phyloP scores from a whole-genome alignment of 1,284 basidiomycete genomes.

The Trametes sp. region DNA sequence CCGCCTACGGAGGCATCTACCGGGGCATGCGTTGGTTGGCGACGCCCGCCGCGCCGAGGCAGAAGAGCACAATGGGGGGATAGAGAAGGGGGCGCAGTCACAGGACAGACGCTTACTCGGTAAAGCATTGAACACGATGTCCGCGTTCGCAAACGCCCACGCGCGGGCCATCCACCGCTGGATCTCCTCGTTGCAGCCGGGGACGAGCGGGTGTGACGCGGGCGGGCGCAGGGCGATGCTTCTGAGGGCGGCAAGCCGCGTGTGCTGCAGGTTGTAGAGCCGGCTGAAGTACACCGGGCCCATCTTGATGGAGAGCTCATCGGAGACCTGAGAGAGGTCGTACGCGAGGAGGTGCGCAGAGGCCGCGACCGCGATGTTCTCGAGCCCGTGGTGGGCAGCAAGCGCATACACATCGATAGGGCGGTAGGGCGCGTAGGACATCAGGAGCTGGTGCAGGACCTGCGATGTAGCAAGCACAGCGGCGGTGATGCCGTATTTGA shows the following conservation, averaged over 20 bases:
- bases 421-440: conserved; percentile 37
- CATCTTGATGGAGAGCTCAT: conserved; percentile 43
- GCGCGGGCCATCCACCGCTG: no score
- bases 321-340: conserved; percentile 40
- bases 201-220: conserved; percentile 37
- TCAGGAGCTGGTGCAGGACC: conserved; percentile 38
- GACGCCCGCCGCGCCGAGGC: no score
- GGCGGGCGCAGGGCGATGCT: conserved; percentile 43
- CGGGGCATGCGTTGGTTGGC: no score
- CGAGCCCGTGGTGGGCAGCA: conserved; percentile 42
- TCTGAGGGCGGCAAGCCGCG: conserved; percentile 44
- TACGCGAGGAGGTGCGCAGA: conserved; percentile 44
- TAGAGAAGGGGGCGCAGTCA: no score
- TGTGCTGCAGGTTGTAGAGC: conserved; percentile 46
- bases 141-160: no score
- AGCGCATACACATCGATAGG: conserved; percentile 47
- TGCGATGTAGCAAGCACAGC: conserved; percentile 19
- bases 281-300: conserved; percentile 47
- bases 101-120: no score
- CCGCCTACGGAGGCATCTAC: no score
- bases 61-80: no score
- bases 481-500: conserved; percentile 39
- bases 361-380: conserved; percentile 42
- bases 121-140: no score
- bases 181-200: conserved; percentile 35